These are phyloP conservation scores for Opeltia flavorubescens DNA, from an alignment of 495 filamentous ascomycete genomes.

Conservation along the genomic window DNA sequence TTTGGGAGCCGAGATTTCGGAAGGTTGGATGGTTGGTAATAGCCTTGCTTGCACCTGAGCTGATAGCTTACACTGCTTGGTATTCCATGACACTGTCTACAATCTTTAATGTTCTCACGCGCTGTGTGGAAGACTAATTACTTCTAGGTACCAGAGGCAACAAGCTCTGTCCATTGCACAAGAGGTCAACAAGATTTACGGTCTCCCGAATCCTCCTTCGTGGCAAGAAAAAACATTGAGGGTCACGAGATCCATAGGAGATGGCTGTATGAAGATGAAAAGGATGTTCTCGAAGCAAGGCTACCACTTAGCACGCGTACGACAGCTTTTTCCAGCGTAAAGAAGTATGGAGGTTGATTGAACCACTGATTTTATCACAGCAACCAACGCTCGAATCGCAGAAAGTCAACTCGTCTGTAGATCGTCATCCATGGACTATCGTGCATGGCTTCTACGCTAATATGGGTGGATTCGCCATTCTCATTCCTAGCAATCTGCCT, in stretches of 20 bases:
- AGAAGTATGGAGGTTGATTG: no score
- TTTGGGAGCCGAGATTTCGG: no score
- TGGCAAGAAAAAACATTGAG: neutral
- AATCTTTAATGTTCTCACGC: neutral
- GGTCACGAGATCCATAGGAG: no score
- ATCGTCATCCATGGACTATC: constrained; percentile 5
- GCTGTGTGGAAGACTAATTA: neutral
- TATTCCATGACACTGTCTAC: no score
- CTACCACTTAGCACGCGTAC: neutral
- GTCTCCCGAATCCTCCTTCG: neutral
- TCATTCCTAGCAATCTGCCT: constrained; percentile 18
- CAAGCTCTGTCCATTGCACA: neutral
- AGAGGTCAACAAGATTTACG: neutral
- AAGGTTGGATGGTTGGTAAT: no score
- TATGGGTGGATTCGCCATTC: constrained; percentile 6
- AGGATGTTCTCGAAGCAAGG: no score
- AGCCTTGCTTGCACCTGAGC: no score
- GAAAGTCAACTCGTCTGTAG: neutral
- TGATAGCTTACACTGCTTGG: no score
- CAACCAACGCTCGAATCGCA: neutral
- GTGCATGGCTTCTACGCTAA: constrained; percentile 3
- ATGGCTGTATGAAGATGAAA: no score
- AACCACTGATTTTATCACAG: neutral
- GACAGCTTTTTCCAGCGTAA: neutral
- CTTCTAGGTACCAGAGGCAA: neutral